Conservation (phyloP, 1,139 yeast genomes). For the Magnusiomyces fungicola region DNA sequence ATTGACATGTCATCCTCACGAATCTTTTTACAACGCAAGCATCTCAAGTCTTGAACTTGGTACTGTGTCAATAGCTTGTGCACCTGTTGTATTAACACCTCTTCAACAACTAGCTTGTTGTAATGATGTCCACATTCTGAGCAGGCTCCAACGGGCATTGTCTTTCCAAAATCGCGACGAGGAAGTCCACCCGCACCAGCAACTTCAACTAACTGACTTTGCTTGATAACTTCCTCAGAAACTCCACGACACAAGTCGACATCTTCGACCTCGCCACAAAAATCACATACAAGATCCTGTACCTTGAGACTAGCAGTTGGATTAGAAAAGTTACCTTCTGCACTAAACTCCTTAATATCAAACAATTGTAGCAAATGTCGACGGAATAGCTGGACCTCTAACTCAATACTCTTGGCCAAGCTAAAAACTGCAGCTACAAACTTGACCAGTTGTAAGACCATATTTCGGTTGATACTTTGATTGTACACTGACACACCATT, state of each 20-base stretch:
- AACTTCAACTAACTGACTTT: neutral
- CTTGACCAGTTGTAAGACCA: conserved; percentile 74
- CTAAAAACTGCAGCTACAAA: conserved; percentile 64
- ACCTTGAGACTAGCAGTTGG: conserved; percentile 68
- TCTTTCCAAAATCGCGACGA: conserved; percentile 1
- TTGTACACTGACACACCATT: conserved; percentile 16
- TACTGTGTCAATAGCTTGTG: conserved; percentile 50
- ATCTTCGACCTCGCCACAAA: conserved; percentile 68
- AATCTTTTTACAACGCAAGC: conserved; percentile 66
- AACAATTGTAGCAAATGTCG: conserved; percentile 65
- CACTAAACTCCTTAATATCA: conserved; percentile 78
- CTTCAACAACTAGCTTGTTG: conserved; percentile 68
- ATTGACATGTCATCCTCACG: conserved; percentile 63
- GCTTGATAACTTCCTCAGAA: conserved; percentile 27
- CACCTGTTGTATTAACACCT: conserved; percentile 61
- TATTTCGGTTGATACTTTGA: conserved; percentile 37
- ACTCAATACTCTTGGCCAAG: conserved; percentile 53
- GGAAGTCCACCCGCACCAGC: neutral
- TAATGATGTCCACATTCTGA: conserved; percentile 57
- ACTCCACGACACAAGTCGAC: conserved; percentile 68
- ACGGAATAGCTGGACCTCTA: conserved; percentile 70
- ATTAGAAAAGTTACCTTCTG: conserved; percentile 63
- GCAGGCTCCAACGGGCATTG: conserved; percentile 52
- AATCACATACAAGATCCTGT: conserved; percentile 66
- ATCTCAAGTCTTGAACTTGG: conserved; percentile 73